Conservation (phyloP, 495 filamentous ascomycete species). For the Annulohypoxylon nitens region DNA sequence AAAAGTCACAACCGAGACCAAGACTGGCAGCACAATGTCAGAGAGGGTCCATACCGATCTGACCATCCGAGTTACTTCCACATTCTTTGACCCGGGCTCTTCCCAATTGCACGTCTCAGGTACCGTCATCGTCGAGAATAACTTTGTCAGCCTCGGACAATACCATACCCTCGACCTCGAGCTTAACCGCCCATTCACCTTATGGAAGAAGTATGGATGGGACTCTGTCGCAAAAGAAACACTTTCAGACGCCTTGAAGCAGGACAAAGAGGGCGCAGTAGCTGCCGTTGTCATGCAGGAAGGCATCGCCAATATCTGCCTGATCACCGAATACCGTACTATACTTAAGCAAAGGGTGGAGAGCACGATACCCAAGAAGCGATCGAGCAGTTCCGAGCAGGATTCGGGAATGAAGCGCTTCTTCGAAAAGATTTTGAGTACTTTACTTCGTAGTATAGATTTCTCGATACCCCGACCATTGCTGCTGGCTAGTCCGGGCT, state of each 20-base stretch:
- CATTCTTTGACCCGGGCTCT: conserved; percentile 90
- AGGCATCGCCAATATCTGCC: conserved; percentile 90
- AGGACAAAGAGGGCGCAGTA: conserved; percentile 81
- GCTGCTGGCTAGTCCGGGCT: conserved; percentile 91
- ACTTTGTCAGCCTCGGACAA: conserved; percentile 82
- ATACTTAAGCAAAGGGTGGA: conserved; percentile 90
- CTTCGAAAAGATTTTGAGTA: conserved; percentile 80
- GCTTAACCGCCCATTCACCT: conserved; percentile 72
- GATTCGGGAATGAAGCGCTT: conserved; percentile 84
- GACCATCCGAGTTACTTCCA: conserved; percentile 80
- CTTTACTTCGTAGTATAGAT: conserved; percentile 82
- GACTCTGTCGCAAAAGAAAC: conserved; percentile 87
- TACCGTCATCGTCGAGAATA: conserved; percentile 84
- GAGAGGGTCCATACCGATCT: conserved; percentile 83
- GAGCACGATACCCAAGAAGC: conserved; percentile 83
- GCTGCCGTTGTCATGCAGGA: conserved; percentile 96
- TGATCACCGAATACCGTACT: conserved; percentile 92
- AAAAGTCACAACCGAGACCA: conserved; percentile 76
- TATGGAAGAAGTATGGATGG: conserved; percentile 92
- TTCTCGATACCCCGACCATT: conserved; percentile 76
- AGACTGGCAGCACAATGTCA: conserved; percentile 80
- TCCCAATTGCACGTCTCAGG: conserved; percentile 89
- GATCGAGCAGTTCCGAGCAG: conserved; percentile 71
- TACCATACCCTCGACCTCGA: conserved; percentile 94
- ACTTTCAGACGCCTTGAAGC: conserved; percentile 81